These are phyloP conservation scores for Sporisorium scitamineum DNA, from an alignment of 1,284 basidiomycete genomes.

Conservation along the genomic window DNA sequence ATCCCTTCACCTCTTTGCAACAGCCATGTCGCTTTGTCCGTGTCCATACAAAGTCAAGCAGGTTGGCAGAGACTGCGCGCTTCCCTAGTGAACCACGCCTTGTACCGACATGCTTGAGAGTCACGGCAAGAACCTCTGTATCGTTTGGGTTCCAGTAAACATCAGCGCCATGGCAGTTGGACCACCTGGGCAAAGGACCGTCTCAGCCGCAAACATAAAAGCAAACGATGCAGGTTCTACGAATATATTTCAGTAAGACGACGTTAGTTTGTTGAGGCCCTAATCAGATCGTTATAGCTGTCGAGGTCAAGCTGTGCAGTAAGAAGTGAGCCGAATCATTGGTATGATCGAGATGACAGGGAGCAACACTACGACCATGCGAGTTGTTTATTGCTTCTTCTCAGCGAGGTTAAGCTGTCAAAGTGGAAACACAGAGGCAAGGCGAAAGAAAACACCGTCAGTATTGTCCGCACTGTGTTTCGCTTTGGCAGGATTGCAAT, in stretches of 20 bases:
- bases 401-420: slow-evolving; percentile 53
- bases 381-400: slow-evolving; percentile 54
- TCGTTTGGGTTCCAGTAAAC: no score
- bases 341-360: not conserved
- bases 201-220: not conserved
- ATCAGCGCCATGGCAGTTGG: no score
- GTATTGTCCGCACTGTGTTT: not conserved
- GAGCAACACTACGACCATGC: not conserved
- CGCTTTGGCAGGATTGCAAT: not conserved
- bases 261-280: not conserved
- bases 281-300: not conserved
- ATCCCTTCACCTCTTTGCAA: not conserved
- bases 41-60: not conserved
- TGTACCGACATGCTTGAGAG: no score
- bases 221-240: slow-evolving; percentile 1
- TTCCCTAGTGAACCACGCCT: no score
- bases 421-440: not conserved
- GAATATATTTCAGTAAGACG: not conserved
- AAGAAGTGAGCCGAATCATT: not conserved
- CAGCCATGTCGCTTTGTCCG: not conserved
- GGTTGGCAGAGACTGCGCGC: no score
- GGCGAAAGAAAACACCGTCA: not conserved
- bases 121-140: no score
- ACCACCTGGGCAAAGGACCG: not conserved
- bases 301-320: not conserved